Percentiles rank a stretch among this genome's conserved stretches.
Conservation (phyloP, 495 filamentous ascomycete genomes). For the Aspergillus bertholletiae region DNA sequence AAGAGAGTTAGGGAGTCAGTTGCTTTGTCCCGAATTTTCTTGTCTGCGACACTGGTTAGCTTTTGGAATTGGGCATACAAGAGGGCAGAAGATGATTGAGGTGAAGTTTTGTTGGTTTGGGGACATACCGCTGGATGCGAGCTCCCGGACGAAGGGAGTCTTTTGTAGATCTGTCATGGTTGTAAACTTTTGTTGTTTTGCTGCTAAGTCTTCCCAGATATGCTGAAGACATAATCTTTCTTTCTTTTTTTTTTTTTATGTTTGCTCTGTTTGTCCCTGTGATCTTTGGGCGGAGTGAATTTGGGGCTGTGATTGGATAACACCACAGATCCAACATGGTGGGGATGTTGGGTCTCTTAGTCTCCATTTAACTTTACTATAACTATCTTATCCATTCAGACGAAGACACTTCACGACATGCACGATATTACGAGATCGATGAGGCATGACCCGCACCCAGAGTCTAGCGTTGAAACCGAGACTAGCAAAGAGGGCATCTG, state of each 20-base stretch:
- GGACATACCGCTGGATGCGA: constrained; percentile 68
- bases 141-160: constrained; percentile 70
- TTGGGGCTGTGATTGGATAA: neutral
- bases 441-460: too few relatives aligned
- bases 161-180: constrained; percentile 52
- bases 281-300: neutral
- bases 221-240: constrained; percentile 14
- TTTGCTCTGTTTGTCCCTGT: constrained; percentile 22
- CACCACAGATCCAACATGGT: too few relatives aligned
- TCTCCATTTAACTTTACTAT: too few relatives aligned
- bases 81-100: too few relatives aligned
- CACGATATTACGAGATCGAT: too few relatives aligned
- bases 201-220: neutral
- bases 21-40: constrained; percentile 75
- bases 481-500: too few relatives aligned
- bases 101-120: neutral
- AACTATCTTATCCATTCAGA: too few relatives aligned
- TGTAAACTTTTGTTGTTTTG: neutral
- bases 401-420: too few relatives aligned
- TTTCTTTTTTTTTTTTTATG: constrained; percentile 29
- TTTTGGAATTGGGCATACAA: neutral
- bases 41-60: constrained; percentile 48
- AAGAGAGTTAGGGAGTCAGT: constrained; percentile 76
- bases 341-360: too few relatives aligned
- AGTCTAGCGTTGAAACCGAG: too few relatives aligned